Conservation (phyloP, 2,329 filamentous ascomycete genomes). For the Diaporthe sp. region DNA sequence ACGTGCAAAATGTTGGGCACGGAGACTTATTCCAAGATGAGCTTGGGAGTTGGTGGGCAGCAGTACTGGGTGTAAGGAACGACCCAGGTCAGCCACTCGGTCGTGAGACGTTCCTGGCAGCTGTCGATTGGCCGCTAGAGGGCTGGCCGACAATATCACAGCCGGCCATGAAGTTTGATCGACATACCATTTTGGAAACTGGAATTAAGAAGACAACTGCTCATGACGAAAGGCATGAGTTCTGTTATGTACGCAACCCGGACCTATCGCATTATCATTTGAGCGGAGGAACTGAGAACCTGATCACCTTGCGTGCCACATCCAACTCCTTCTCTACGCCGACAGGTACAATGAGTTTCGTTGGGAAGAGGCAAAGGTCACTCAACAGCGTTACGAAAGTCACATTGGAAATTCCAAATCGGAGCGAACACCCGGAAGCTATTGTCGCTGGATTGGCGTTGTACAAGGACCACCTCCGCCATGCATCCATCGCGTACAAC, state of each 20-base stretch:
- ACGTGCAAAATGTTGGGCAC: constrained; percentile 61
- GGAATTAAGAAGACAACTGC: not conserved
- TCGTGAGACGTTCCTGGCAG: not conserved
- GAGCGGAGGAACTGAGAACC: not conserved
- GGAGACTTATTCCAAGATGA: constrained; percentile 60
- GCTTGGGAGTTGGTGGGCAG: constrained; percentile 65
- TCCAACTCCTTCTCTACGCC: not conserved
- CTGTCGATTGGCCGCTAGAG: constrained; percentile 1
- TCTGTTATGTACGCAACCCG: constrained; percentile 2
- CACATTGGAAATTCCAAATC: not conserved
- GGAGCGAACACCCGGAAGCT: not conserved
- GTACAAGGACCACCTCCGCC: constrained; percentile 15
- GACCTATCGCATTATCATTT: not conserved
- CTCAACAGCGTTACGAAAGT: not conserved
- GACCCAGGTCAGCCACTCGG: constrained; percentile 11
- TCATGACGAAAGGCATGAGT: not conserved
- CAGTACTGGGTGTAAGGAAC: constrained; percentile 3
- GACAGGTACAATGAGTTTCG: not conserved
- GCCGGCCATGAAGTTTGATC: not conserved
- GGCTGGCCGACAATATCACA: constrained; percentile 9
- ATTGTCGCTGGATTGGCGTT: not conserved
- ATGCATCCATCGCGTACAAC: constrained; percentile 1
- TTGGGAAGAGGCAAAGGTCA: constrained; percentile 3
- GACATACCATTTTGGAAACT: not conserved
- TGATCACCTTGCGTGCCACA: not conserved